These are phyloP conservation scores for Hirsutella rhossiliensis DNA, from an alignment of 2,329 filamentous ascomycete species.

Conservation along the genomic window DNA sequence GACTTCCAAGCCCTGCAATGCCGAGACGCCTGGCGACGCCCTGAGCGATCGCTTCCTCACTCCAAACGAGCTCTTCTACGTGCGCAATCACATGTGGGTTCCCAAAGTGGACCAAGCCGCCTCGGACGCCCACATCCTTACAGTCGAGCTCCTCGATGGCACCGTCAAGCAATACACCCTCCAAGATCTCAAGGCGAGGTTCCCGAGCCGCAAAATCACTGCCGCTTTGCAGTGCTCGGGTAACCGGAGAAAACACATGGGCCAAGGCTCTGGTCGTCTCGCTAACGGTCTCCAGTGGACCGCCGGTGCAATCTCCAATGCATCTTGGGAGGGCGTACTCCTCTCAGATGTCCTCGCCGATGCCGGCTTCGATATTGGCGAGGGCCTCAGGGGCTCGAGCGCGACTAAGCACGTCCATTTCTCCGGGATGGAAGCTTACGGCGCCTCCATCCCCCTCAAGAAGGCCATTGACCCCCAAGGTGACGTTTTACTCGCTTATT, in stretches of 20 bases:
- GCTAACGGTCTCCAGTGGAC: conserved; percentile 50
- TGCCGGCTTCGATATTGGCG: conserved; percentile 34
- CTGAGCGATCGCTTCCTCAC: conserved; percentile 40
- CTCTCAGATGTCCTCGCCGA: conserved; percentile 44
- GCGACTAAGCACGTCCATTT: conserved; percentile 43
- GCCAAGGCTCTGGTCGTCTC: conserved; percentile 24
- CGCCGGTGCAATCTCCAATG: conserved; percentile 47
- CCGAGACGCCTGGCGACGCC: conserved; percentile 41
- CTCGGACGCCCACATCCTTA: conserved; percentile 31
- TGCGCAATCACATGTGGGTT: conserved; percentile 54
- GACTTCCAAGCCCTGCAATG: conserved; percentile 46
- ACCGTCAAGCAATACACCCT: conserved; percentile 39
- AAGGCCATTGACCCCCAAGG: conserved; percentile 46
- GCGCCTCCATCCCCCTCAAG: conserved; percentile 46
- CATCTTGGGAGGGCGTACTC: conserved; percentile 44
- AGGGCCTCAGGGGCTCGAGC: conserved; percentile 21
- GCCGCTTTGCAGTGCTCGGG: conserved; percentile 49
- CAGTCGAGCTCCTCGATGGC: conserved; percentile 44
- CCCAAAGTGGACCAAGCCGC: conserved; percentile 29
- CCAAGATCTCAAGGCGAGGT: conserved; percentile 38
- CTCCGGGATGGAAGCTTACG: conserved; percentile 46
- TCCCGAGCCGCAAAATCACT: conserved; percentile 37
- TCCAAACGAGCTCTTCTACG: conserved; percentile 43
- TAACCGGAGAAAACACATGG: conserved; percentile 49
- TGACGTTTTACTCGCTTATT: conserved; percentile 54